phyloP scores from a whole-genome alignment of 139 green algal genomes.

The Bryopsis sp. region DNA sequence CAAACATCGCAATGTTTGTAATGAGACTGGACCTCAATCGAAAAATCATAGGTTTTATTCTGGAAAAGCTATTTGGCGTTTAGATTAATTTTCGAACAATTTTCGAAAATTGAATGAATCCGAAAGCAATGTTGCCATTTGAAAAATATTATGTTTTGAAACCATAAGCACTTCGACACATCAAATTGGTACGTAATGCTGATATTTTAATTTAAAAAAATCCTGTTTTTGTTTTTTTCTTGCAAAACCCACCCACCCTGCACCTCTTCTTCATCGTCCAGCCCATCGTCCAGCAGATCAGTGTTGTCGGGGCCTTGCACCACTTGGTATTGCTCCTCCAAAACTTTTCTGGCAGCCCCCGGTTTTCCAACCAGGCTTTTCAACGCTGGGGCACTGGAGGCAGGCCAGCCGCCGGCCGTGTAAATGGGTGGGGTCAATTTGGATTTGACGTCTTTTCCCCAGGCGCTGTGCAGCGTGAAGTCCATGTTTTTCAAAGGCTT shows the following conservation, averaged over 20 bases:
- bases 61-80: no score
- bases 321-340: conserved; percentile 35
- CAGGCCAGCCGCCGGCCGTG: conserved; percentile 30
- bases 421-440: conserved; percentile 39
- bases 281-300: background rate
- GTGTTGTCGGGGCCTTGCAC: background rate
- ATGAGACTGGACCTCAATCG: no score
- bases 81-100: no score
- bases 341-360: conserved; percentile 53
- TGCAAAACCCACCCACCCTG: background rate
- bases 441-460: conserved; percentile 40
- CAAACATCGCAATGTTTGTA: no score
- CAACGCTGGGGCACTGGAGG: conserved; percentile 21
- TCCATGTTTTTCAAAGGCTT: no score
- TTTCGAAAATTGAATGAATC: no score
- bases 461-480: conserved; percentile 69
- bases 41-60: no score
- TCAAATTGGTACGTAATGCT: no score
- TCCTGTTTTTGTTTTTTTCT: background rate
- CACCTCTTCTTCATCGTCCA: background rate
- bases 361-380: conserved; percentile 67
- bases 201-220: no score
- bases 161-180: no score
- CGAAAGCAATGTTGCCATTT: no score
- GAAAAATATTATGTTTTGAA: no score